phyloP scores from a whole-genome alignment of 2,329 filamentous ascomycete genomes.

The Lomentospora prolificans region DNA sequence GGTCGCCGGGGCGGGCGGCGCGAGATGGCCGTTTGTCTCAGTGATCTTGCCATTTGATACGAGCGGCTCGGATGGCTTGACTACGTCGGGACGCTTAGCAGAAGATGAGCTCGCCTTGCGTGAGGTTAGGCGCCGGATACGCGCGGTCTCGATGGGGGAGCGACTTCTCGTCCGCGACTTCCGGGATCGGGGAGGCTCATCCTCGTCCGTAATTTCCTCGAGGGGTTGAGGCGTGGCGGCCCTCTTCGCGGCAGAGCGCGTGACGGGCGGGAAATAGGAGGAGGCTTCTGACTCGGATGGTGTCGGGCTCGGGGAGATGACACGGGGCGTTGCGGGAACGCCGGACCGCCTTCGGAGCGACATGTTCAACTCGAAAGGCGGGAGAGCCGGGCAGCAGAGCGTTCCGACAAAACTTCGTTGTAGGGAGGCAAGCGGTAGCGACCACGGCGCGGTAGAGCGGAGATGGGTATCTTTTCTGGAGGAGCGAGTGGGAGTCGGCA shows the following conservation, averaged over 20 bases:
- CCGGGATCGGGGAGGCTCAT: conserved; percentile 38
- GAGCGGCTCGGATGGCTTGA: conserved; percentile 11
- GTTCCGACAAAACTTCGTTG: conserved; percentile 45
- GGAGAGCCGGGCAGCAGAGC: conserved; percentile 45
- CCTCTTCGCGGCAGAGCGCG: conserved; percentile 59
- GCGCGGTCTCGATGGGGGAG: conserved; percentile 49
- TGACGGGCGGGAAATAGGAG: conserved; percentile 62
- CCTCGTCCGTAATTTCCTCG: conserved; percentile 45
- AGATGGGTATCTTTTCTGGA: conserved; percentile 44
- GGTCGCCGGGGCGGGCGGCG: conserved; percentile 53
- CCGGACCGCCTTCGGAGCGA: conserved; percentile 38
- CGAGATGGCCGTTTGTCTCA: conserved; percentile 54
- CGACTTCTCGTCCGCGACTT: conserved; percentile 63
- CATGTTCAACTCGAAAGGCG: conserved; percentile 48
- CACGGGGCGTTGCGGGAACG: conserved; percentile 70
- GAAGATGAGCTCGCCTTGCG: conserved; percentile 30
- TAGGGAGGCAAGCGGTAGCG: conserved; percentile 36
- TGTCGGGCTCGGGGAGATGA: conserved; percentile 82
- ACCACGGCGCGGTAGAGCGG: conserved; percentile 32
- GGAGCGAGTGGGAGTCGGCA: conserved; percentile 18
- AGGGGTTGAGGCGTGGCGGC: conserved; percentile 48
- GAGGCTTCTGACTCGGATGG: conserved; percentile 48
- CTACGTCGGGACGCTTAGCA: conserved; percentile 14
- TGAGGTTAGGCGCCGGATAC: conserved; percentile 42
- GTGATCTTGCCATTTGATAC: conserved; percentile 23